Evolutionary conservation across 306 rosid species (phyloP).

Genomic region (Rosa rugosa): DNA sequence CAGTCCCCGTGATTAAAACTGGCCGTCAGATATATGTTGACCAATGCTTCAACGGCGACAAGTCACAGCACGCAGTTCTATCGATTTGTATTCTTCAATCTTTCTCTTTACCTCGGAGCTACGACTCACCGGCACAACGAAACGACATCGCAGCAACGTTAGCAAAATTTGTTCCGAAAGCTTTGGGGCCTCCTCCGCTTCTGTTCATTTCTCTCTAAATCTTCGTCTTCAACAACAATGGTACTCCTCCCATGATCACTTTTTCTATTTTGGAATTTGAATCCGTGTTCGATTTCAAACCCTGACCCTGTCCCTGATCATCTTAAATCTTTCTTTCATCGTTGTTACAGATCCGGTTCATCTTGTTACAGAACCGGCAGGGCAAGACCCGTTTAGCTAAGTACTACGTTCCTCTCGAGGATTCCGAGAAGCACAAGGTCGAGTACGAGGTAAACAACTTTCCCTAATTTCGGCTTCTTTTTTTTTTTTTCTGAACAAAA

Average conservation of each 20-base stretch:
- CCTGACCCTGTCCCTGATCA: background rate
- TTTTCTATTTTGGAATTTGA: background rate
- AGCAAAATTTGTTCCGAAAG: conserved; percentile 1
- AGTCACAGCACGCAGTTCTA: background rate
- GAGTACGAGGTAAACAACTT: conserved; percentile 77
- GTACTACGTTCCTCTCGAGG: conserved; percentile 96
- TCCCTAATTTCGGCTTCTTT: background rate
- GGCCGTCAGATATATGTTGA: background rate
- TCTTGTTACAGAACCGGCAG: conserved; percentile 87
- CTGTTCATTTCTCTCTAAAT: background rate
- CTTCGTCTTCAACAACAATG: conserved; percentile 16
- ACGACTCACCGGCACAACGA: background rate
- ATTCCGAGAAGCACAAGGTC: conserved; percentile 95
- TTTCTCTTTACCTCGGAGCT: background rate
- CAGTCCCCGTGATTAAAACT: background rate
- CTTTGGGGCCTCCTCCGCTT: background rate
- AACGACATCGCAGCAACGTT: background rate
- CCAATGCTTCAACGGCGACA: background rate
- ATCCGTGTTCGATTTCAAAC: background rate
- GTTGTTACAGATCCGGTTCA: conserved; percentile 86
- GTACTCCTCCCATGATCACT: background rate
- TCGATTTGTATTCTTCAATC: no score
- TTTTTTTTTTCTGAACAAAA: background rate
- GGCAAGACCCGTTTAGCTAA: conserved; percentile 93
- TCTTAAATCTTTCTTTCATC: background rate